Evolutionary conservation across 2,329 filamentous ascomycete species (phyloP), one percentile per base, ranked within the genome.

Genomic region (Fusarium cyanostomum): DNA sequence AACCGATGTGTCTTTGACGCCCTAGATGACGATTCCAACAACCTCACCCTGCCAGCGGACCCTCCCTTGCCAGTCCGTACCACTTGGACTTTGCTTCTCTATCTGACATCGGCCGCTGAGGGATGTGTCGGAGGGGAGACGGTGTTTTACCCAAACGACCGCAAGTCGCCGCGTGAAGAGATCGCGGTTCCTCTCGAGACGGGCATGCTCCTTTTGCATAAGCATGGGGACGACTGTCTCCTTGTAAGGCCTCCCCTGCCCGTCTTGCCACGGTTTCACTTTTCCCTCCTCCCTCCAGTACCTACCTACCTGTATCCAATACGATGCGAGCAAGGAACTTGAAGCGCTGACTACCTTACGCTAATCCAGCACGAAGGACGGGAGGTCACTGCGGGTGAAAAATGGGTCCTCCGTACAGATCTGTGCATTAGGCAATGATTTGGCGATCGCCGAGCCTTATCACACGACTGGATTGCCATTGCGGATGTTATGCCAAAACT

Each of bases 41-140:
- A 85, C 52, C 77, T 97, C 24, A 83, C 79, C 1, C 79, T 95
- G 39, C 80, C 71, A 3, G 46, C 65, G 4, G 67, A 73, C 16
- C 69, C 68, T 15, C 72, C 74, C 0, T 62, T 72, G 26, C 68
- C 71, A 24, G 75, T 72, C 26, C 71, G 74, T 28, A 97, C 94
- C 6, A 97, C 93, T 0, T 97, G 94, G 93, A 97, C 94, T 0
- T 80, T 97, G 6, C 82, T 97, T 0, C 84, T 97, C 31, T 98
- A 97, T 72, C 83, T 97, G 52, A 95, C 91, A 1, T 92, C 89
- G 1, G 81, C 87, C 3, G 78, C 84, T 1, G 91, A 91, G 7
- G 91, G 90, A 5, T 96, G 93, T 69, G 75, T 85, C 18, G 94
- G 94, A 18, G 94, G 94, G 28, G 92, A 97, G 77, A 97, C 94